A percentile compares a stretch with the other conserved stretches of the same genome.
Conservation (phyloP, 2,329 filamentous ascomycete species). For the Camptophora hylomeconis region DNA sequence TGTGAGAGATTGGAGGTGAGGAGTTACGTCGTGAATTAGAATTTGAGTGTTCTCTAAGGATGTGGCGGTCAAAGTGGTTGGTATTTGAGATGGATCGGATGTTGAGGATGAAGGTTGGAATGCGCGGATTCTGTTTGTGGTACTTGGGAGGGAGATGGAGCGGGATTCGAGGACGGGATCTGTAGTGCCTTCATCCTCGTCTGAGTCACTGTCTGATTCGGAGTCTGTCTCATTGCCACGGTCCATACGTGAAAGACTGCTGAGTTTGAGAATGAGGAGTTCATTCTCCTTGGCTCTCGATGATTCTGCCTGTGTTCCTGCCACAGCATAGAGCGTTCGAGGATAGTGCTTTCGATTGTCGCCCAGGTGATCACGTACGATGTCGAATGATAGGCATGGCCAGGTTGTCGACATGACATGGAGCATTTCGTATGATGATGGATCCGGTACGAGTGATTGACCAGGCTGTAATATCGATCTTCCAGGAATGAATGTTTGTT, state of each 20-base stretch:
- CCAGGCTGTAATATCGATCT: conserved; percentile 81
- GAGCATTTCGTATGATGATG: conserved; percentile 95
- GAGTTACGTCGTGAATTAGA: conserved; percentile 86
- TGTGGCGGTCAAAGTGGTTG: conserved; percentile 72
- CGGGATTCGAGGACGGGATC: conserved; percentile 92
- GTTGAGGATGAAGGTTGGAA: conserved; percentile 60
- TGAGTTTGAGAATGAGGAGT: conserved; percentile 92
- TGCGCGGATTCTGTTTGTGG: conserved; percentile 84
- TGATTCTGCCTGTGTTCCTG: conserved; percentile 81
- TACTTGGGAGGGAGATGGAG: conserved; percentile 71
- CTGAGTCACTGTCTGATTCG: conserved; percentile 55
- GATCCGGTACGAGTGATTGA: conserved; percentile 80
- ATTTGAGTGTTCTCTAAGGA: conserved; percentile 81
- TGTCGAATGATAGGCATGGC: conserved; percentile 94
- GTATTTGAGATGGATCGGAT: conserved; percentile 53
- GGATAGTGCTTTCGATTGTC: conserved; percentile 88
- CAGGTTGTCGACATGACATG: conserved; percentile 88
- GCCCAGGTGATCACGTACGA: conserved; percentile 73
- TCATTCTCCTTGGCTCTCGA: conserved; percentile 72
- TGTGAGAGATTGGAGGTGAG: conserved; percentile 80
- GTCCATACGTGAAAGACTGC: conserved; percentile 79
- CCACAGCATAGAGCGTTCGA: conserved; percentile 86
- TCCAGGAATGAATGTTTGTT: conserved; percentile 90
- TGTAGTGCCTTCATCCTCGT: conserved; percentile 53
- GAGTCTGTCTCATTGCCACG: conserved; percentile 54